Evolutionary conservation across 2,329 filamentous ascomycete genomes (phyloP).

Genomic region (Botrytis fabae): DNA sequence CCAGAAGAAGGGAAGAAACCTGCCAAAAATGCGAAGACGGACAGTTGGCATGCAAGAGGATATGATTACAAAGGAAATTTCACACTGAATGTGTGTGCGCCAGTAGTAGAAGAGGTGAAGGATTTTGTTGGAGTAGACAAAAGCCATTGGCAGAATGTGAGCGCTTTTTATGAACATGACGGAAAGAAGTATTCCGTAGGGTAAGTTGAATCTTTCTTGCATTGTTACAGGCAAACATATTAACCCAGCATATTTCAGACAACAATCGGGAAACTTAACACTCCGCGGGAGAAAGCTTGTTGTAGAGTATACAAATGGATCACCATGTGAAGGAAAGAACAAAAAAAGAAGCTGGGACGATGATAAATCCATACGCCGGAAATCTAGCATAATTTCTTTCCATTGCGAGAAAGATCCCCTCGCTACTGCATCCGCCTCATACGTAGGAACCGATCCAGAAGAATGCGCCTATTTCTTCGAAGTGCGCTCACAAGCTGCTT

Average conservation of each 20-base stretch:
- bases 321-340: constrained; percentile 61
- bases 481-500: constrained; percentile 81
- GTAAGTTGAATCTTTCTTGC: constrained; percentile 47
- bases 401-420: constrained; percentile 84
- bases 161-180: constrained; percentile 70
- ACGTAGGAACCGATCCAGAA: constrained; percentile 80
- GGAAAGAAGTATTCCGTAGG: constrained; percentile 74
- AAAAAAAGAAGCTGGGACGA: constrained; percentile 42
- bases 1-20: constrained; percentile 42
- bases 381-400: constrained; percentile 88
- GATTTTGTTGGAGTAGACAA: constrained; percentile 65
- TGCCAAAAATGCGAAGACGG: constrained; percentile 55
- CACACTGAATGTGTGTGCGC: constrained; percentile 77
- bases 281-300: constrained; percentile 73
- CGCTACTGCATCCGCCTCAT: constrained; percentile 71
- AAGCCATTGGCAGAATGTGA: constrained; percentile 68
- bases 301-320: constrained; percentile 74
- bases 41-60: constrained; percentile 65
- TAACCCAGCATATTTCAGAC: constrained; percentile 24
- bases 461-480: constrained; percentile 97
- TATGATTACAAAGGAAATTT: constrained; percentile 81
- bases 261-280: constrained; percentile 45
- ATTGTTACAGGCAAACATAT: not conserved
- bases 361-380: constrained; percentile 49
- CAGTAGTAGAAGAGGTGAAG: constrained; percentile 67